Conservation (phyloP, 129 eudicot genomes). For the Pulicaria dysenterica region DNA sequence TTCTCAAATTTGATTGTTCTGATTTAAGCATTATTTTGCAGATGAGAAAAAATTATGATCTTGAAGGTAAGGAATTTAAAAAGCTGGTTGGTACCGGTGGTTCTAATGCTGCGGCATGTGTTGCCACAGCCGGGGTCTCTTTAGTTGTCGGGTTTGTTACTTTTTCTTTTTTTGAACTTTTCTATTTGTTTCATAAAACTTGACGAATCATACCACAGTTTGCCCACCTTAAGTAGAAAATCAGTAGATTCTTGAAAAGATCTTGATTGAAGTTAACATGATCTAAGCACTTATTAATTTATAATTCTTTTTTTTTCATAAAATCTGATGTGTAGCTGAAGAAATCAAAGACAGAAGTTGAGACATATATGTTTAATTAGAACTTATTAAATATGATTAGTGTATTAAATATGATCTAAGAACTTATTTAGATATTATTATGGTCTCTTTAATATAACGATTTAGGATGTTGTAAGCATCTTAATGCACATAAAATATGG, state of each 20-base stretch:
- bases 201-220: not conserved
- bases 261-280: not conserved
- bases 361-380: no score
- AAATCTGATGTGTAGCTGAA: no score
- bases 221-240: slow-evolving; percentile 7
- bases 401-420: not conserved
- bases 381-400: no score
- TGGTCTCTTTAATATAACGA: not conserved
- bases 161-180: not conserved
- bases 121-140: slow-evolving; percentile 87
- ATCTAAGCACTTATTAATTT: not conserved
- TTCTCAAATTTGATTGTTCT: not conserved
- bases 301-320: not conserved
- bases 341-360: not conserved
- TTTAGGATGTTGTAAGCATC: not conserved
- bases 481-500: not conserved
- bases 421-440: not conserved
- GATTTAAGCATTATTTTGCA: slow-evolving; percentile 36
- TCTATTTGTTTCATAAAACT: not conserved
- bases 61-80: slow-evolving; percentile 70
- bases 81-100: slow-evolving; percentile 64
- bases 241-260: slow-evolving; percentile 4
- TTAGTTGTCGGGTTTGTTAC: slow-evolving; percentile 72
- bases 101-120: slow-evolving; percentile 65
- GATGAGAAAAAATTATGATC: slow-evolving; percentile 67